Evolutionary conservation across 441 rosid species (phyloP), one percentile per base, ranked within the genome.

Genomic region (Manihot esculenta): DNA sequence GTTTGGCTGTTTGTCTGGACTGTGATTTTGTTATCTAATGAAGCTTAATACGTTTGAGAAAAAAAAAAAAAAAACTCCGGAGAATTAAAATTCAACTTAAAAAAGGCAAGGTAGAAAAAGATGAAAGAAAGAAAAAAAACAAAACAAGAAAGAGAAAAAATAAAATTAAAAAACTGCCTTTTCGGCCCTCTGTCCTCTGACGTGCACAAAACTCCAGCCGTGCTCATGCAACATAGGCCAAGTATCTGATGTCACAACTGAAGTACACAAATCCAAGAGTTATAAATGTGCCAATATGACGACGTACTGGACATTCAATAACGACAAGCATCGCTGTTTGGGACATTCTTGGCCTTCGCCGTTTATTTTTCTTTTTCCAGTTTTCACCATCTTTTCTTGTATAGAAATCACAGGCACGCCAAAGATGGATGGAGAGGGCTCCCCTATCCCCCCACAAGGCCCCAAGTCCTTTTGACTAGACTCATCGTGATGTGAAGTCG

Each of bases 241-340:
- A 18, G 6, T 14, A 8, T 15, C 56, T 26, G 55, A 33, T 38
- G 65, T 56, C 72, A 60, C 48, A 64, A 20, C 44, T 35, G 4
- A 14, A 63, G 53, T 30, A 48, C 71, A 53, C 30, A 70, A 48
- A 47, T 35, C 11, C 48, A 23, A 72, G 33, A 65, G 49, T 64
- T 27, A 60, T 38, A 38, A 59, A 69, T 55, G 47, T 33, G 50
- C 66, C 44, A 49, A 23, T 64, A 21, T 47, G 42, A 42, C 61
- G 66, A 69, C 15, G 10, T 35, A 42, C 42, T 50, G 24, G 10
- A 38, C 12, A 44, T 18, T 33, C 18, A 41, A 57, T 13, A 27
- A 48, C 51, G 23, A 13, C 33, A 53, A 15, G 0, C 23, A 10
- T 68, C 42, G 10, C 41, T 17, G 3, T 55, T 42, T 15, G 8